Percentiles rank a stretch among this genome's conserved stretches.
phyloP scores from a whole-genome alignment of 148 eudicot genomes.

The Camellia granthamiana region DNA sequence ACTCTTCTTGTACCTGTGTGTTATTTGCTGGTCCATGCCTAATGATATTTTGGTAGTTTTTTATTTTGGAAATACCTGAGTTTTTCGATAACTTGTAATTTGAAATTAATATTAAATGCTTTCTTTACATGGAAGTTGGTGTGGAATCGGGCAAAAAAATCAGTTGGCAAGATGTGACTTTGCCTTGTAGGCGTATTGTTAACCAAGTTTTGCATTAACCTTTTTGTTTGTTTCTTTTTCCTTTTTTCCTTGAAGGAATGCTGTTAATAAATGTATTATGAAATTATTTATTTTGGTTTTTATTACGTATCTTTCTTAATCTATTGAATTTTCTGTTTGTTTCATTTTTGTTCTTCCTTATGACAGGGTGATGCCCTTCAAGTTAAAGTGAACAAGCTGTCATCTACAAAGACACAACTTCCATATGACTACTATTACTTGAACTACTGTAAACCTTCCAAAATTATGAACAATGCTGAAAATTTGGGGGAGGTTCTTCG shows the following conservation, averaged over 20 bases:
- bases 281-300: neutral
- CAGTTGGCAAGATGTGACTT: too few relatives aligned
- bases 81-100: neutral
- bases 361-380: slow-evolving; percentile 43
- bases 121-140: too few relatives aligned
- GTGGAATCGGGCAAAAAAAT: too few relatives aligned
- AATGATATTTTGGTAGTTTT: neutral
- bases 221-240: neutral
- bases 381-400: slow-evolving; percentile 48
- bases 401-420: slow-evolving; percentile 50
- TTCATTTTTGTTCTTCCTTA: slow-evolving; percentile 3
- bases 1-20: neutral
- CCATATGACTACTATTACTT: slow-evolving; percentile 50
- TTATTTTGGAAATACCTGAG: neutral
- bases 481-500: slow-evolving; percentile 53
- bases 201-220: neutral
- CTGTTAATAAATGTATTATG: neutral
- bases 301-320: neutral
- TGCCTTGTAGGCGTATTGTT: too few relatives aligned
- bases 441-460: slow-evolving; percentile 37
- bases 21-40: neutral
- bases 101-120: too few relatives aligned
- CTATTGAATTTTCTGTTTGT: neutral
- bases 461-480: slow-evolving; percentile 39
- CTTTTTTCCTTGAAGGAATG: neutral